phyloP scores from a whole-genome alignment of 2,329 filamentous ascomycete species.

The Calonectria pseudoreteaudii region DNA sequence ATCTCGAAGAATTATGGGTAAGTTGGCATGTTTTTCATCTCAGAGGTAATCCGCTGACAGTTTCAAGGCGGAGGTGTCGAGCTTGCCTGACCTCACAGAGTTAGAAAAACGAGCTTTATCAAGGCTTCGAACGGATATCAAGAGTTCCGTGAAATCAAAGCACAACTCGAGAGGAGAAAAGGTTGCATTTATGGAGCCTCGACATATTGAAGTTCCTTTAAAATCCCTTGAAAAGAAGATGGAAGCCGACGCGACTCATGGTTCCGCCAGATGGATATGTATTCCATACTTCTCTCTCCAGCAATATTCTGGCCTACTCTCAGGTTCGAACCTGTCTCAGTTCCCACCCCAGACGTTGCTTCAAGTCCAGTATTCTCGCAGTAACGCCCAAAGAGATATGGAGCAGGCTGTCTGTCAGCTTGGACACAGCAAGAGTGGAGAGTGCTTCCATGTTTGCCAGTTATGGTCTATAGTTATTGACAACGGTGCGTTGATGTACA shows the following conservation, averaged over 20 bases:
- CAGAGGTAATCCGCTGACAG: neutral
- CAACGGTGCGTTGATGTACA: constrained; percentile 49
- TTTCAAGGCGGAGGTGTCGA: constrained; percentile 49
- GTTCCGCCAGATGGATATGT: constrained; percentile 54
- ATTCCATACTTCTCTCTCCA: constrained; percentile 61
- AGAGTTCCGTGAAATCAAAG: constrained; percentile 51
- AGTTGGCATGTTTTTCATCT: neutral
- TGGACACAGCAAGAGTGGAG: constrained; percentile 46
- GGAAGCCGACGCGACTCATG: constrained; percentile 17
- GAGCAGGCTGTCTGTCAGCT: constrained; percentile 58
- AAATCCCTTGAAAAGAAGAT: constrained; percentile 37
- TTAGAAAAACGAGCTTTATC: constrained; percentile 49
- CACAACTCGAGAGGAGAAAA: constrained; percentile 52
- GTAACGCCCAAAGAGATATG: constrained; percentile 55
- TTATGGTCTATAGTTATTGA: constrained; percentile 60
- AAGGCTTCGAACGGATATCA: constrained; percentile 53
- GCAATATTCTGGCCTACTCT: constrained; percentile 54
- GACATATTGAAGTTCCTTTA: constrained; percentile 51
- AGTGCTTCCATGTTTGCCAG: constrained; percentile 62
- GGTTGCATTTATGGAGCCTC: constrained; percentile 57
- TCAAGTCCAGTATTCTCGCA: constrained; percentile 56
- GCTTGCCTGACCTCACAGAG: constrained; percentile 48
- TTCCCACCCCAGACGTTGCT: constrained; percentile 59
- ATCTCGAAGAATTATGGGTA: constrained; percentile 57
- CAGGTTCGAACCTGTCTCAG: constrained; percentile 44